phyloP scores from a whole-genome alignment of 2,329 filamentous ascomycete species.

The Dryadomyces quercivorus region DNA sequence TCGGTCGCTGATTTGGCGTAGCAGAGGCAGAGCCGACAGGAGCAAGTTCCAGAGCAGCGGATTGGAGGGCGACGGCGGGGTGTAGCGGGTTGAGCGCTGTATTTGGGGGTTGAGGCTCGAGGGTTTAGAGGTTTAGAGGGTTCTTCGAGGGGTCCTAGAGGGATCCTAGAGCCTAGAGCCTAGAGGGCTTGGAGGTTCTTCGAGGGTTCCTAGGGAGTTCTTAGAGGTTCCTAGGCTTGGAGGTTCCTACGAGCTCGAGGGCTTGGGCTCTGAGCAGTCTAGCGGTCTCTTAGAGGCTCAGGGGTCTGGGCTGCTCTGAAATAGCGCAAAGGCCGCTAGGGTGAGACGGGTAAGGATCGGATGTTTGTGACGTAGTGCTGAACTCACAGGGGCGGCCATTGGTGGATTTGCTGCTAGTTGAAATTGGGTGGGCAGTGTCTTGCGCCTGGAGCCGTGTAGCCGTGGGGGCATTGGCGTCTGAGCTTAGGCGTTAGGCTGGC shows the following conservation, averaged over 20 bases:
- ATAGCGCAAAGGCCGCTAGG: constrained; percentile 1
- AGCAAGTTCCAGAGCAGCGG: constrained; percentile 2
- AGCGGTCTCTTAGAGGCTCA: no score
- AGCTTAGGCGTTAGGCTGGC: not conserved
- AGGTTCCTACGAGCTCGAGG: no score
- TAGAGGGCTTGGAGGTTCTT: no score
- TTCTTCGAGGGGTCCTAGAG: not conserved
- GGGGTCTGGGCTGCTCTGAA: constrained; percentile 2
- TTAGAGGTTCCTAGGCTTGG: no score
- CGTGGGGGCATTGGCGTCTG: not conserved
- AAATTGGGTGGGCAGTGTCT: not conserved
- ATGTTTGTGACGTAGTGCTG: constrained; percentile 8
- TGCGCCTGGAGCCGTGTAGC: not conserved
- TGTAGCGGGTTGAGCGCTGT: not conserved
- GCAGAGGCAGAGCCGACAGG: not conserved
- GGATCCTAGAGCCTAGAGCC: no score
- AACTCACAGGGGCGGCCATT: not conserved
- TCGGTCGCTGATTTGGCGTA: not conserved
- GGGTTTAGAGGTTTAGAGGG: not conserved
- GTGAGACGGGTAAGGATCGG: constrained; percentile 1
- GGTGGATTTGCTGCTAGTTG: not conserved
- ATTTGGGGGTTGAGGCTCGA: not conserved
- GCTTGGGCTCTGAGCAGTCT: no score
- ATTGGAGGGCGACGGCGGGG: not conserved
- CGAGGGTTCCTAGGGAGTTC: no score